Conservation (phyloP, 768 basidiomycete genomes). For the Lactarius akahatsu region DNA sequence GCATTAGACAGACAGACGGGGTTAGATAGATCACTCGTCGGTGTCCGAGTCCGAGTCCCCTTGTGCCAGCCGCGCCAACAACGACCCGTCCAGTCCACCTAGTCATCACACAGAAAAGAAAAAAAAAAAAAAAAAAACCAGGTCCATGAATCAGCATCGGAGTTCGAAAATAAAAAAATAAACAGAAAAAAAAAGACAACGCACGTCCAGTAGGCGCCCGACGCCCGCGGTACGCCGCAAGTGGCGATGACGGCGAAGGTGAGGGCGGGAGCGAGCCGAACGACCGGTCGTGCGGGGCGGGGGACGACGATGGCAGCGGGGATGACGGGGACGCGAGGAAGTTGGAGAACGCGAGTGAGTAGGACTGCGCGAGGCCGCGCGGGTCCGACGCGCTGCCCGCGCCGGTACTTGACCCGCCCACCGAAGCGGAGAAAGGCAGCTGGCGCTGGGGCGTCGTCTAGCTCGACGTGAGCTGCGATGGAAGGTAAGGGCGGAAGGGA, state of each 20-base stretch:
- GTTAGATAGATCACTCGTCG: conserved; percentile 10
- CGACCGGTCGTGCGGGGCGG: conserved; percentile 23
- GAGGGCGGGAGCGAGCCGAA: conserved; percentile 27
- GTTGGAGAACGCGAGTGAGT: conserved; percentile 21
- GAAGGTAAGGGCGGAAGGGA: not conserved
- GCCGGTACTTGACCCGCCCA: not conserved
- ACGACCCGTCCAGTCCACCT: conserved; percentile 28
- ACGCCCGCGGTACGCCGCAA: conserved; percentile 30
- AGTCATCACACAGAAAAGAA: no score
- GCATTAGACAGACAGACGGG: not conserved
- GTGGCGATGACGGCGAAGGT: conserved; percentile 22
- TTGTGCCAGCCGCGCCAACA: conserved; percentile 26
- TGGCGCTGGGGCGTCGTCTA: conserved; percentile 30
- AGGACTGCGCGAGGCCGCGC: conserved; percentile 28
- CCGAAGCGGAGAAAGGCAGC: conserved; percentile 25
- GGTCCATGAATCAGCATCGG: not conserved
- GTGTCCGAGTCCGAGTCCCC: conserved; percentile 27
- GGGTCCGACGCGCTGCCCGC: conserved; percentile 24
- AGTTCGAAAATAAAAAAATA: not conserved
- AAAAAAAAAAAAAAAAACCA: not conserved
- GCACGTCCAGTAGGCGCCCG: conserved; percentile 28
- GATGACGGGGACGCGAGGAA: not conserved
- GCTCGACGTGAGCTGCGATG: not conserved
- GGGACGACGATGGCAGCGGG: not conserved
- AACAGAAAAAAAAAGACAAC: conserved; percentile 1